Evolutionary conservation across 495 filamentous ascomycete species (phyloP).

Genomic region (Neurospora tetrasperma): DNA sequence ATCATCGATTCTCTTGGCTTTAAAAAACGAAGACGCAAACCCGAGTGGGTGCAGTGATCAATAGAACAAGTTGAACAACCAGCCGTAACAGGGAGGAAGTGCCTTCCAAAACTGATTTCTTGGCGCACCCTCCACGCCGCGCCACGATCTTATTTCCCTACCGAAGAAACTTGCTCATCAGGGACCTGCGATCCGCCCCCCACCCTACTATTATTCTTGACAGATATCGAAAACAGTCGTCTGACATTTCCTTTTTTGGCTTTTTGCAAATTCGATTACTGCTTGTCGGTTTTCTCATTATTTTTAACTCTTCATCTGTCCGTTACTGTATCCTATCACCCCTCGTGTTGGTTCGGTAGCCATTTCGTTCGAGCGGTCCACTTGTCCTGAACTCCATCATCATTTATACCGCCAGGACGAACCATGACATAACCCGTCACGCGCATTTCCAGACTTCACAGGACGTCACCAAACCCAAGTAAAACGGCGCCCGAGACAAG

Average conservation of each 20-base stretch:
- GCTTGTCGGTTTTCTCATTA: not conserved
- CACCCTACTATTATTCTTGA: not conserved
- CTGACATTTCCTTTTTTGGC: not conserved
- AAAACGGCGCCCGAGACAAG: not conserved
- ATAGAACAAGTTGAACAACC: not conserved
- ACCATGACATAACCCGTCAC: not conserved
- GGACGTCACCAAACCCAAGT: not conserved
- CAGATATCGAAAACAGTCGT: not conserved
- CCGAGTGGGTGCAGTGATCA: not conserved
- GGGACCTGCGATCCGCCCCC: not conserved
- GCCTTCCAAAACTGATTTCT: not conserved
- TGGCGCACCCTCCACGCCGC: not conserved
- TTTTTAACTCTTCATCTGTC: not conserved
- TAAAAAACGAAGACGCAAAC: not conserved
- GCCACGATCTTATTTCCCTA: not conserved
- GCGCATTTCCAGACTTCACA: not conserved
- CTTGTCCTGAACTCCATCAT: not conserved
- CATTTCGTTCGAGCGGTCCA: not conserved
- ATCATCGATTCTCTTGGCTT: not conserved
- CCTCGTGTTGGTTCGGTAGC: not conserved
- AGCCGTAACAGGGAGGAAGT: not conserved
- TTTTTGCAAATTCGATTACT: not conserved
- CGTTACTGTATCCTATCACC: not conserved
- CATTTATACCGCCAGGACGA: not conserved
- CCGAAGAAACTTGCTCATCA: not conserved